A percentile compares a stretch with the other conserved stretches of the same genome.
Conservation (phyloP, 768 basidiomycete genomes). For the Serendipita sp. region DNA sequence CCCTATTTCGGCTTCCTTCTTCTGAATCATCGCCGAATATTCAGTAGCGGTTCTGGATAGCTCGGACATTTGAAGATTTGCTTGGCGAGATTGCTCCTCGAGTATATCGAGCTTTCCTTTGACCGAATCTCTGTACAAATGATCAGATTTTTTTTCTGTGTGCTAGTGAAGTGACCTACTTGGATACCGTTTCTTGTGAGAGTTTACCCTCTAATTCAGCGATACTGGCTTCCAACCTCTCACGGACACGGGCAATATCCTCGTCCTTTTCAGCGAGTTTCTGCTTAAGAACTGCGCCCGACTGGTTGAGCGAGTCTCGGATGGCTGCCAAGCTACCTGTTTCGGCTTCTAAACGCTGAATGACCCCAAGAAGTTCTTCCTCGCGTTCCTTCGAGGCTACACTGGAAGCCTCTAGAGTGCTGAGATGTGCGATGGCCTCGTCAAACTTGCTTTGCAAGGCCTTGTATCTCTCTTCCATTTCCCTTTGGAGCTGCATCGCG, state of each 20-base stretch:
- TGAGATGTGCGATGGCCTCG: slow-evolving; percentile 72
- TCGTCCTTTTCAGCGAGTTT: slow-evolving; percentile 63
- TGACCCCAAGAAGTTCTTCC: slow-evolving; percentile 39
- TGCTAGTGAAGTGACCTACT: slow-evolving; percentile 28
- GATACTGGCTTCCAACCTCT: slow-evolving; percentile 48
- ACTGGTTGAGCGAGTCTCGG: slow-evolving; percentile 45
- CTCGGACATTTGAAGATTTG: slow-evolving; percentile 63
- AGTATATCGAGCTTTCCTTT: slow-evolving; percentile 43
- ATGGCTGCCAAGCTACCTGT: slow-evolving; percentile 42
- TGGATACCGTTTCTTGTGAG: slow-evolving; percentile 41
- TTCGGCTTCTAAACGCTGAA: slow-evolving; percentile 41
- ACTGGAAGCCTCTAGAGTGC: slow-evolving; percentile 63
- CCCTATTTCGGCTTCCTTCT: slow-evolving; percentile 57
- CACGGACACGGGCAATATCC: slow-evolving; percentile 55
- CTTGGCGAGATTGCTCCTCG: slow-evolving; percentile 51
- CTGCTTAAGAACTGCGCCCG: slow-evolving; percentile 53
- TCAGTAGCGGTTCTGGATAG: slow-evolving; percentile 63
- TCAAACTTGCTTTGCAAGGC: slow-evolving; percentile 58
- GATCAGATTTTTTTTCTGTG: not conserved
- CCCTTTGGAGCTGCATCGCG: slow-evolving; percentile 59
- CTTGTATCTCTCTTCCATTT: slow-evolving; percentile 64
- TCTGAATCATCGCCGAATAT: slow-evolving; percentile 56
- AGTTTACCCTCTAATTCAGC: slow-evolving; percentile 61
- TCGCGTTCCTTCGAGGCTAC: slow-evolving; percentile 52
- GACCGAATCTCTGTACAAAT: slow-evolving; percentile 39